Conservation (phyloP, 306 rosid genomes). For the Sophora flavescens region DNA sequence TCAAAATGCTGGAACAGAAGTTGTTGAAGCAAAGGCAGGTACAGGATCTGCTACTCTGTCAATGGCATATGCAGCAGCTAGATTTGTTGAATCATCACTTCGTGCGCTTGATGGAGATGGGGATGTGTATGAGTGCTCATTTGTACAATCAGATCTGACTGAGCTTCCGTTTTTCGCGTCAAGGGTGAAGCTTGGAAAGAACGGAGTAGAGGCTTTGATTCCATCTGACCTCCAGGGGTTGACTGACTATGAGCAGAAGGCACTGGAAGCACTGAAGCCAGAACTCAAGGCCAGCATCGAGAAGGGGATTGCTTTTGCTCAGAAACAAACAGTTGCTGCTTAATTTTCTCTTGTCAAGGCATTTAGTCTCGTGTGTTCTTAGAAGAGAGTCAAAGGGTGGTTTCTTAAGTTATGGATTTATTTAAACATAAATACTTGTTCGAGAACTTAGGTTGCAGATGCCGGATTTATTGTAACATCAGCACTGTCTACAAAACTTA, state of each 20-base stretch:
- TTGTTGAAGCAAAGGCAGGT: slow-evolving; percentile 98
- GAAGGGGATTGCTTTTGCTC: slow-evolving; percentile 87
- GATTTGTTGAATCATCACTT: slow-evolving; percentile 96
- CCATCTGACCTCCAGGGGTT: slow-evolving; percentile 87
- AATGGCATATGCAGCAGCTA: slow-evolving; percentile 99
- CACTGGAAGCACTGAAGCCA: slow-evolving; percentile 88
- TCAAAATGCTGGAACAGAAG: slow-evolving; percentile 98
- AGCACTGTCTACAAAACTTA: slow-evolving; percentile 44
- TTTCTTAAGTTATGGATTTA: slow-evolving; percentile 37
- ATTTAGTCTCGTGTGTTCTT: slow-evolving; percentile 39
- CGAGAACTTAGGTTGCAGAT: slow-evolving; percentile 42
- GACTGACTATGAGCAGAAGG: slow-evolving; percentile 90
- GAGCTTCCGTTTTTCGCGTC: slow-evolving; percentile 97
- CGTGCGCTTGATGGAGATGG: slow-evolving; percentile 95
- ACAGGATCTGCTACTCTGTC: slow-evolving; percentile 98
- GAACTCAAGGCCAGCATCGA: slow-evolving; percentile 97
- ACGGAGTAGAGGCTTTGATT: slow-evolving; percentile 90
- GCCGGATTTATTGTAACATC: slow-evolving; percentile 46
- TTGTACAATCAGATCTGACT: slow-evolving; percentile 82
- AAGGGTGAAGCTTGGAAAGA: slow-evolving; percentile 87
- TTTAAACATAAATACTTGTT: slow-evolving; percentile 46
- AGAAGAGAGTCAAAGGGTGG: slow-evolving; percentile 39
- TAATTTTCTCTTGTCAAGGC: slow-evolving; percentile 45
- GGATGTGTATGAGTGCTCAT: slow-evolving; percentile 91
- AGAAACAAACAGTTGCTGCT: slow-evolving; percentile 71